Percentiles rank a stretch among this genome's conserved stretches.
Conservation (phyloP, 2,329 filamentous ascomycete species). For the Aspergillus latus region DNA sequence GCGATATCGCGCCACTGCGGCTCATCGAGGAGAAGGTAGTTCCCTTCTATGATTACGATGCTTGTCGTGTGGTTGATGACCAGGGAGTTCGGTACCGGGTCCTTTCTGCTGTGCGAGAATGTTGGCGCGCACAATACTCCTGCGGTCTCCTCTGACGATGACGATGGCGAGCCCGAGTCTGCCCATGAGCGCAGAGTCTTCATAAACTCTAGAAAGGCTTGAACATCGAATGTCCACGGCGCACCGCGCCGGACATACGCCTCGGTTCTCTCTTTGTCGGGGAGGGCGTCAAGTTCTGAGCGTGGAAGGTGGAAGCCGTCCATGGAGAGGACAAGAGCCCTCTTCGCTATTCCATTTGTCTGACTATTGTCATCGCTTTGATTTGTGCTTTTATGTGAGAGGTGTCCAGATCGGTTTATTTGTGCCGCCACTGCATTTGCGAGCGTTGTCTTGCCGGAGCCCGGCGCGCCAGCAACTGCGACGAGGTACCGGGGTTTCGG, state of each 20-base stretch:
- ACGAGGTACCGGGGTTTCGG: conserved; percentile 25
- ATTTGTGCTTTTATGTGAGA: neutral
- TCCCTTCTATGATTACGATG: conserved; percentile 28
- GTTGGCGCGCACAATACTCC: conserved; percentile 30
- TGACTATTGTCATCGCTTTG: neutral
- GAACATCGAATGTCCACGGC: conserved; percentile 40
- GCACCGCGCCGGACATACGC: conserved; percentile 37
- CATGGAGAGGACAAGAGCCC: conserved; percentile 33
- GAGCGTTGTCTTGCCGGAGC: conserved; percentile 38
- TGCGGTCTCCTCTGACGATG: neutral
- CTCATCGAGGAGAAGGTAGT: conserved; percentile 28
- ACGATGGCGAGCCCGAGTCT: conserved; percentile 8
- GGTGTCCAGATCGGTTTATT: conserved; percentile 21
- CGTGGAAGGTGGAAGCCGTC: conserved; percentile 41
- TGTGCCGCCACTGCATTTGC: conserved; percentile 29
- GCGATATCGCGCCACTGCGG: conserved; percentile 13
- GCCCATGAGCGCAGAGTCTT: conserved; percentile 26
- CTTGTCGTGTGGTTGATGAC: conserved; percentile 23
- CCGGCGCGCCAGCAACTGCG: conserved; percentile 34
- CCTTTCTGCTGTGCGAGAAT: conserved; percentile 39
- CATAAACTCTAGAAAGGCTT: conserved; percentile 31
- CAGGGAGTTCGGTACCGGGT: conserved; percentile 32
- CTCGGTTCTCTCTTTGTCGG: conserved; percentile 28
- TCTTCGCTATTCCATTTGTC: neutral
- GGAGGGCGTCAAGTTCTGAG: conserved; percentile 30